Conservation (phyloP, 164 flowering plant genomes). For the Echeveria elegans region DNA sequence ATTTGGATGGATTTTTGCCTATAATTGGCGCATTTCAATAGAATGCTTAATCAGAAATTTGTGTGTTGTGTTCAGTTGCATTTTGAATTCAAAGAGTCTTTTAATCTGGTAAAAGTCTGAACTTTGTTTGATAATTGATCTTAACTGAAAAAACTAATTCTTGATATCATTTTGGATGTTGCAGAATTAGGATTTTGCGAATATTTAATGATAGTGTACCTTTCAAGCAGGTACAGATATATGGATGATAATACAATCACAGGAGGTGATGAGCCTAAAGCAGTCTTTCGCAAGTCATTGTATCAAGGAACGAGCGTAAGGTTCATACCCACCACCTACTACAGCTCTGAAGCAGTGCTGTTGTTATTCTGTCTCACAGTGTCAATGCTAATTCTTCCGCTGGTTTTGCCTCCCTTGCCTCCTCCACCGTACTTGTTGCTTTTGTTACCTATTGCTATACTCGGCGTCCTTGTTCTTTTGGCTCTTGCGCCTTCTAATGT, state of each 20-base stretch:
- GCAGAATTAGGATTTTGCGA: no score
- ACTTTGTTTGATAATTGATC: no score
- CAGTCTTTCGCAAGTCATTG: background rate
- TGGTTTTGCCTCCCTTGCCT: slow-evolving; percentile 80
- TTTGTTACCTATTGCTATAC: slow-evolving; percentile 61
- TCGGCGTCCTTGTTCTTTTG: slow-evolving; percentile 56
- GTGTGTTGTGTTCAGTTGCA: no score
- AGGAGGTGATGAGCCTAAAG: background rate
- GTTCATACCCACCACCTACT: background rate
- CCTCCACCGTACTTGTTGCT: slow-evolving; percentile 87
- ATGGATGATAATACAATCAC: background rate
- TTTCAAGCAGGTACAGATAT: background rate
- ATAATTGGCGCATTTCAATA: background rate
- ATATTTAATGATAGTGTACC: background rate
- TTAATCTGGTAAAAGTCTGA: no score
- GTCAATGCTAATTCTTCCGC: slow-evolving; percentile 62
- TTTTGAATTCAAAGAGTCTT: no score
- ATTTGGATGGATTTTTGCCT: background rate
- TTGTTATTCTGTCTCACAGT: slow-evolving; percentile 54
- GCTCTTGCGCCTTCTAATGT: slow-evolving; percentile 66
- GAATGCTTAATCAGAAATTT: background rate
- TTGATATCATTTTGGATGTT: no score
- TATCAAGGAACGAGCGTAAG: background rate
- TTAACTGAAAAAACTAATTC: background rate
- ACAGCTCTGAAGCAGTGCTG: slow-evolving; percentile 38